Conservation (phyloP, 2,329 filamentous ascomycete genomes). For the Aspergillus piperis region DNA sequence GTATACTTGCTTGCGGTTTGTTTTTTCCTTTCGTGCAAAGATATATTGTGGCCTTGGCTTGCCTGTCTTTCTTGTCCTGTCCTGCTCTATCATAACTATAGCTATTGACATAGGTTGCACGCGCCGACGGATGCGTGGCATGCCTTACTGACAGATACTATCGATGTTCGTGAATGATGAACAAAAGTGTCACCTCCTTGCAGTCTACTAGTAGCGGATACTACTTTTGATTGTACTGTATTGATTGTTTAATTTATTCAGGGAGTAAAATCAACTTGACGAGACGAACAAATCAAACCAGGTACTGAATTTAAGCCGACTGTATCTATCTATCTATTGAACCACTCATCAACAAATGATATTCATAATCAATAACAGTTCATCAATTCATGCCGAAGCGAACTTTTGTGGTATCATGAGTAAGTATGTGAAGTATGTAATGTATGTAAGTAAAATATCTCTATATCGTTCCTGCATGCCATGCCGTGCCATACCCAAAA, state of each 20-base stretch:
- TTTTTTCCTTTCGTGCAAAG: not conserved
- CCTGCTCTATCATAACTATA: not conserved
- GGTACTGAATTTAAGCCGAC: not conserved
- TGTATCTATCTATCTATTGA: not conserved
- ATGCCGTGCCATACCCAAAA: not conserved
- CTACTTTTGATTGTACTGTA: too few relatives aligned
- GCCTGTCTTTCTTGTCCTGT: not conserved
- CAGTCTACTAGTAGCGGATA: not conserved
- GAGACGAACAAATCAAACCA: too few relatives aligned
- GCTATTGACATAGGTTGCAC: too few relatives aligned
- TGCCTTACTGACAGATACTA: not conserved
- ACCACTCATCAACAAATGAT: not conserved
- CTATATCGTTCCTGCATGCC: not conserved
- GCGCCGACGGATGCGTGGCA: not conserved
- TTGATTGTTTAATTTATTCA: too few relatives aligned
- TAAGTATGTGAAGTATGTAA: not conserved
- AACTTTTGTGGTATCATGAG: conserved; percentile 31
- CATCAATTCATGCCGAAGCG: conserved; percentile 26
- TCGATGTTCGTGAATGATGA: not conserved
- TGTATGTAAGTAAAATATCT: not conserved
- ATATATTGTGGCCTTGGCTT: not conserved
- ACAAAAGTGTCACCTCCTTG: not conserved
- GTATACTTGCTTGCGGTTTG: not conserved
- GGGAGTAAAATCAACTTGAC: too few relatives aligned
- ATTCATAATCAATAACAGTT: conserved; percentile 13